Percentiles rank a stretch among this genome's conserved stretches.
Evolutionary conservation across 108 stramenopile genomes (phyloP).

Genomic region (Aurantiochytrium sp.): DNA sequence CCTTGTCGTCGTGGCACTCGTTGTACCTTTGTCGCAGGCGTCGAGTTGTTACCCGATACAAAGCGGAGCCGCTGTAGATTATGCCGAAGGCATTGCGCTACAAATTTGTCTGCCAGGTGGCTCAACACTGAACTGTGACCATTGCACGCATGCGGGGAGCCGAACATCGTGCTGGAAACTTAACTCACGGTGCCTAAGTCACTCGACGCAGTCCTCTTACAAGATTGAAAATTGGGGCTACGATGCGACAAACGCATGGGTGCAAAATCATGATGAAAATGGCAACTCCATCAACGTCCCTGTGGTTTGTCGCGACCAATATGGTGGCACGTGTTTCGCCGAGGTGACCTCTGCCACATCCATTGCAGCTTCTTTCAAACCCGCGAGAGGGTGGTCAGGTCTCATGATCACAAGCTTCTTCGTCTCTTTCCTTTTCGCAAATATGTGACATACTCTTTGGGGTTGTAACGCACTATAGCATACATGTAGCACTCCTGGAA

Average conservation of each 20-base stretch:
- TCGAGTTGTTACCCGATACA: neutral
- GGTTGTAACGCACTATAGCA: too few species aligned
- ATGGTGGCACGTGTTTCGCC: neutral
- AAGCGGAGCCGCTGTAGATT: neutral
- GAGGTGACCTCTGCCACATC: neutral
- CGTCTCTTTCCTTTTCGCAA: too few species aligned
- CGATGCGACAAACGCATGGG: neutral
- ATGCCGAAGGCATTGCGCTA: neutral
- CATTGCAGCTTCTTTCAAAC: neutral
- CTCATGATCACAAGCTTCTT: too few species aligned
- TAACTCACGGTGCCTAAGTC: neutral
- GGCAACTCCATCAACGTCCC: neutral
- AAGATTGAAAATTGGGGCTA: neutral
- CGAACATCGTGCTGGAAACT: constrained; percentile 8
- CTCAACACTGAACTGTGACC: neutral
- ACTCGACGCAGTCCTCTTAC: neutral
- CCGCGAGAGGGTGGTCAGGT: too few species aligned
- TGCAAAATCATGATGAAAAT: neutral
- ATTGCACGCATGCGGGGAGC: neutral
- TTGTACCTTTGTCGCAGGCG: neutral
- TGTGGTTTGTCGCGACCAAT: neutral
- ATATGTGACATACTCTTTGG: too few species aligned
- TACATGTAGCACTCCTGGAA: too few species aligned
- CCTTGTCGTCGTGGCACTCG: too few species aligned
- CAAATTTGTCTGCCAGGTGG: neutral